Base-by-base conservation (phyloP, 2,329 filamentous ascomycete genomes). In the Apiospora phragmitis region DNA sequence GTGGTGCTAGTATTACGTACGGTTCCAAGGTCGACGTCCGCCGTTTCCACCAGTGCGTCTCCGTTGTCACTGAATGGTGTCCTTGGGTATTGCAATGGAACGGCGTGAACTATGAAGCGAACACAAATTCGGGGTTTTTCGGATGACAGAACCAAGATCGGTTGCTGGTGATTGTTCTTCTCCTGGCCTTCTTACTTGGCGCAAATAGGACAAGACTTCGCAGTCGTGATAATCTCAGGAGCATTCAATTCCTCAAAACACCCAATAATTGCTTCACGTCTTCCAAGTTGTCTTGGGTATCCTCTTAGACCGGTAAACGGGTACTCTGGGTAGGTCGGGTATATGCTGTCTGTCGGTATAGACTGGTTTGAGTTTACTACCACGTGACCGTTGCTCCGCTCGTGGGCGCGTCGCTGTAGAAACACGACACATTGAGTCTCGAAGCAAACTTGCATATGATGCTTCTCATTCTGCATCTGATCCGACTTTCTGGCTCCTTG, bases 1-100 rank as follows among this genome's bases (percentile, higher is more conserved):
- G 49, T 62, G 32, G 55, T 62, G 55, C 32, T 38, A 62, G 55
- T 38, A 38, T 62, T 38, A 62, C 55, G 55, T 62, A 62, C 55
- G 32, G 55, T 29, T 14, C 29, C 26, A 16, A 47, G 18, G 29
- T 59, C 26, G 51, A 21, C 49, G 26, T 29, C 16, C 49, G 26
- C 26, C 49, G 49, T 55, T 59, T 32, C 51, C 51, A 59, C 51
- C 51, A 35, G 14, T 59, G 29, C 29, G 7, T 35, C 29, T 59
- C 26, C 51, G 51, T 59, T 59, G 16, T 59, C 32, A 29, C 7
- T 35, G 24, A 38, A n/a, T 9, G 21, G 55, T 38, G n/a, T 62
- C 32, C 55, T 38, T 11, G 8, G 3, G 18, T 24, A n/a, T 9
- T 24, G 32, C 9, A 9, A 38, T 24, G 32, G 55, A 38, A 38